Evolutionary conservation across 2,329 filamentous ascomycete genomes (phyloP), one percentile per base, ranked within the genome.

Genomic region (Huntiella omanensis): DNA sequence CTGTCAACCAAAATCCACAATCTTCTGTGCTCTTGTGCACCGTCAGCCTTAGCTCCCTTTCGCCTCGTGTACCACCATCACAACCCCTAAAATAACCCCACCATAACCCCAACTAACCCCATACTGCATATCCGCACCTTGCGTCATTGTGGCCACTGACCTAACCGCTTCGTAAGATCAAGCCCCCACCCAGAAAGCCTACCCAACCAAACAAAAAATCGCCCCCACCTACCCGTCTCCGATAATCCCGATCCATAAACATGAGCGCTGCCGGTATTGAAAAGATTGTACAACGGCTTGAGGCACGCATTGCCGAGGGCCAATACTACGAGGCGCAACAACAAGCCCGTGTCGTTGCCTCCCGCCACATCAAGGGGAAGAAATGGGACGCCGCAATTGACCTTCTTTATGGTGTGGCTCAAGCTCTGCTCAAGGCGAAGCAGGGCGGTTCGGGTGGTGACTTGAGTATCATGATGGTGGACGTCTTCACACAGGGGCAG

Each of bases 281-380:
- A 47, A 69, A 68, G 58, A 76, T 76, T 60, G 73, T 76, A 54
- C 59, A 68, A 48, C 69, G 73, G 19, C 78, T 95, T 60, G 83
- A 88, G 65, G 70, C 82, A 63, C 88, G 85, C 63, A 94, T 94
- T 62, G 70, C 76, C 54, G 85, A 92, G 62, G 88, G 87, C 57
- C 80, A 91, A 60, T 95, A 77, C 71, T 98, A 98, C 68, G 91
- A 98, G 72, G 91, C 91, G 49, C 88, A 96, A 65, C 91, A 98
- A 64, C 91, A 98, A 68, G 84, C 94, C 54, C 85, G 91, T 52
- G 87, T 95, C 46, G 88, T 95, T 54, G 87, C 87, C 51, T 81
- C 85, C 35, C 86, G 92, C 49, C 93, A 98, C 66, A 77, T 88
- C 61, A 96, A 96, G 67, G 72, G 80, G 38, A 68, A 74, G 51